These are phyloP conservation scores for Neurospora sp. DNA, from an alignment of 495 filamentous ascomycete species.

Conservation along the genomic window DNA sequence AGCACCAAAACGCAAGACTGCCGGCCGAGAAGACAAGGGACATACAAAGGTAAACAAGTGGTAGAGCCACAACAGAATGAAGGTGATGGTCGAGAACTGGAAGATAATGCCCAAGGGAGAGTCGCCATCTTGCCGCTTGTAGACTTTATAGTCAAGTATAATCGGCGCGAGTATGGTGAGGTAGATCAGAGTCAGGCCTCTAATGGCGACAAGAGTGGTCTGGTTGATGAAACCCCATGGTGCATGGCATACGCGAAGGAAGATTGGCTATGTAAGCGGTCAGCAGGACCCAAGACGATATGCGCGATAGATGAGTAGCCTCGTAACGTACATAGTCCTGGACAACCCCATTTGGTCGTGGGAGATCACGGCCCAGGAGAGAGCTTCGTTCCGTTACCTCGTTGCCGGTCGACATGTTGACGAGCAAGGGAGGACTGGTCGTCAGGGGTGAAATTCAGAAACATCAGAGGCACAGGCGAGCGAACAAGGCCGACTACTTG, in stretches of 20 bases:
- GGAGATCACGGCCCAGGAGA: neutral
- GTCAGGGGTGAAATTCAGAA: neutral
- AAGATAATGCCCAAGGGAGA: conserved; percentile 32
- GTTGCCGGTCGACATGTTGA: neutral
- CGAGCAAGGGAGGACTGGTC: neutral
- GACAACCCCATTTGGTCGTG: neutral
- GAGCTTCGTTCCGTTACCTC: neutral
- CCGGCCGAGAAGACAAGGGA: neutral
- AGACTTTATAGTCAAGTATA: conserved; percentile 32
- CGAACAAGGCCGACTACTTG: neutral
- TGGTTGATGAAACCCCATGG: conserved; percentile 37
- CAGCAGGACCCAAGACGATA: neutral
- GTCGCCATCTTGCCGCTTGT: conserved; percentile 16
- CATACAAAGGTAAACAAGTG: conserved; percentile 33
- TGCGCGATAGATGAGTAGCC: neutral
- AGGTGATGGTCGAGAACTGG: conserved; percentile 37
- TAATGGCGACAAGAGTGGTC: conserved; percentile 28
- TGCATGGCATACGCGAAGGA: conserved; percentile 42
- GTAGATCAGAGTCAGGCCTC: conserved; percentile 33
- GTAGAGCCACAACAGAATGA: conserved; percentile 33
- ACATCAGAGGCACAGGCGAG: neutral
- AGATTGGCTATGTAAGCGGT: conserved; percentile 30
- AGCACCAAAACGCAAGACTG: neutral
- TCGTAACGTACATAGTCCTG: conserved; percentile 25
- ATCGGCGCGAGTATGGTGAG: conserved; percentile 28